Evolutionary conservation across 208 protist genomes (phyloP).

Genomic region (Polymyxa betae): DNA sequence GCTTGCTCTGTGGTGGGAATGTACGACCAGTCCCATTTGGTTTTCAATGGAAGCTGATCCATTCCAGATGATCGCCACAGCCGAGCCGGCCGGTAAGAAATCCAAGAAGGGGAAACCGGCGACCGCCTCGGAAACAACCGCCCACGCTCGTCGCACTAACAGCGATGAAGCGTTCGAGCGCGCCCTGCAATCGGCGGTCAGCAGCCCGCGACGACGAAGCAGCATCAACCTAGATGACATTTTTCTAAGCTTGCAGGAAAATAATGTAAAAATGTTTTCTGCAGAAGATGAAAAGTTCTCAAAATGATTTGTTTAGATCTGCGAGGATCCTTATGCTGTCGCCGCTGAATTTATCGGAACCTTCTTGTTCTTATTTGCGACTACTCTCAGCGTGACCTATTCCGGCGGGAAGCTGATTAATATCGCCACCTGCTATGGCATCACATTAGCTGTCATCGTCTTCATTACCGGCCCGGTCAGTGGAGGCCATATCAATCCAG

Average conservation of each 20-base stretch:
- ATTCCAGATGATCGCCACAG: not conserved
- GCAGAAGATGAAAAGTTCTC: no score
- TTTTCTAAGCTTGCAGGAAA: not conserved
- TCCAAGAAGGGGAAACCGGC: not conserved
- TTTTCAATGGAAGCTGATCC: no score
- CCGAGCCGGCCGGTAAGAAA: no score
- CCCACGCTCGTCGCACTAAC: not conserved
- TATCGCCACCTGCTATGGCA: slow-evolving; percentile 26
- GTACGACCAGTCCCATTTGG: no score
- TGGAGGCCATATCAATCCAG: slow-evolving; percentile 39
- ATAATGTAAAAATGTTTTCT: no score
- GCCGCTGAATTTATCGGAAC: slow-evolving; percentile 13
- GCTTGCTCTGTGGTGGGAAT: no score
- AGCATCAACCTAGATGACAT: slow-evolving; percentile 7
- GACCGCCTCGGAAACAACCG: no score
- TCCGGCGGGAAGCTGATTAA: not conserved
- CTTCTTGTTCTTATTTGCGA: slow-evolving; percentile 29
- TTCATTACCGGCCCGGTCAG: slow-evolving; percentile 41
- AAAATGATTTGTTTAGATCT: no score
- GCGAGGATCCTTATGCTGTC: slow-evolving; percentile 40
- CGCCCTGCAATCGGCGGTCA: not conserved
- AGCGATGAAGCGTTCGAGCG: slow-evolving; percentile 45
- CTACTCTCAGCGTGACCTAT: slow-evolving; percentile 19
- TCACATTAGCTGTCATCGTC: slow-evolving; percentile 18
- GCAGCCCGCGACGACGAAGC: not conserved